Evolutionary conservation across 2,329 filamentous ascomycete species (phyloP), one percentile per base, ranked within the genome.

Genomic region (Aureobasidium zeae): DNA sequence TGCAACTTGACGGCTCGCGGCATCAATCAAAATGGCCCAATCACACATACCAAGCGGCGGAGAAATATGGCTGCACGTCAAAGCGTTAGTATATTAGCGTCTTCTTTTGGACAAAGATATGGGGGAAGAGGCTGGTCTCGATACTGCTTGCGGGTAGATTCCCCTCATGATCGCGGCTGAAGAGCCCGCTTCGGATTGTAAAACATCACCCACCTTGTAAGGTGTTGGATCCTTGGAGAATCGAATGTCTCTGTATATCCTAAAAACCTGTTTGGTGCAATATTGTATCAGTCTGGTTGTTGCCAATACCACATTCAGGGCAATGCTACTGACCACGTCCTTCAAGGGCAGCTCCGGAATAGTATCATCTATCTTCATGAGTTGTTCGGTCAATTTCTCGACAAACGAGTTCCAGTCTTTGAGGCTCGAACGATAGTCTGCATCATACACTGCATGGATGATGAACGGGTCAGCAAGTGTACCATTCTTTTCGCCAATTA

Each of bases 311-410:
- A 39, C n/a, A 45, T 3, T 11, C 4, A 28, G n/a, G 10, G 6
- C 17, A 12, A 11, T 19, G 22, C 35, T 17, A 56, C 70, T 58
- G 53, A 79, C 78, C 53, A 94, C 69, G 57, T 94, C 87, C 61
- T 93, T 91, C 43, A 81, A 69, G 1, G 88, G 88, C 16, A 94
- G 67, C 54, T 94, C 86, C 1, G 88, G 88, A 30, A 94, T 77
- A 1, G 86, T 93, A 44, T 82, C 77, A 58, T 95, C 88, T 28
- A 73, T 71, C 47, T 81, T 77, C 15, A 75, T 74, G 43, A 94
- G 71, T 49, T 77, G 81, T 48, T 81, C 71, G 1, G 82, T 84
- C 28, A 91, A 68, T 8, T 69, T 69, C 52, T 84, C 81, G 25
- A 91, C 76, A 55, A 88, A 94, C 2, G 77, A 75, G 35, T 85